Evolutionary conservation across 108 stramenopile species (phyloP), one percentile per base, ranked within the genome.

Genomic region (Nitzschia sp.): DNA sequence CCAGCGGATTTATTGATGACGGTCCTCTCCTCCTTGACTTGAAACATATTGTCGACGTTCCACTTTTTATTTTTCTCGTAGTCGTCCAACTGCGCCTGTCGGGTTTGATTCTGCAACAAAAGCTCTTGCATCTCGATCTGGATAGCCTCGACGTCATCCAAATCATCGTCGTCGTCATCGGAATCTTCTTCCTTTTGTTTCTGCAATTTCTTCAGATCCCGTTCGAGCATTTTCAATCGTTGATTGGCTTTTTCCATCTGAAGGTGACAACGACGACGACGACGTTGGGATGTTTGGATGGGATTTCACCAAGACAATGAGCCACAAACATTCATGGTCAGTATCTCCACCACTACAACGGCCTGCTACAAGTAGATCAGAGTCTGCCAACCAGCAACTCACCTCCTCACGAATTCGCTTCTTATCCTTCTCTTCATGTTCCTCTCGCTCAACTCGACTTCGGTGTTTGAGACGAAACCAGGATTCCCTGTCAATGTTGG

Each of bases 391-490:
- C n/a, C 19, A 0, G 40, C n/a, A n/a, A 73, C 86, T 51, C 76
- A 90, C 86, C 71, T 90, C 91, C 52, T 80, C 76, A 5, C 74
- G 41, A 67, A 95, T 95, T 58, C 85, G 71, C 65, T 81, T 85
- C 70, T 95, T 91, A 69, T 96, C 92, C 51, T 78, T 81, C 67
- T 87, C 96, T 80, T 95, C 92, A 38, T 80, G 73, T 40, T 92
- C 90, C 75, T 92, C 98, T 53, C 98, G 82, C 69, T 98, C 97
- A 12, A 97, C 92, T 48, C 97, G 91, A 69, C 79, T 79, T 20
- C 95, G 85, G 68, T 97, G 96, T 78, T 97, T 94, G 90, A 94
- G 88, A 10, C 95, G 89, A 72, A 95, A 95, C 95, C 98, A 99
- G 22, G 83, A 86, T 76, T 97, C 97, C 67, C 84, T 79, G 66